phyloP scores from a whole-genome alignment of 345 rosid species.

The Stellera chamaejasme region DNA sequence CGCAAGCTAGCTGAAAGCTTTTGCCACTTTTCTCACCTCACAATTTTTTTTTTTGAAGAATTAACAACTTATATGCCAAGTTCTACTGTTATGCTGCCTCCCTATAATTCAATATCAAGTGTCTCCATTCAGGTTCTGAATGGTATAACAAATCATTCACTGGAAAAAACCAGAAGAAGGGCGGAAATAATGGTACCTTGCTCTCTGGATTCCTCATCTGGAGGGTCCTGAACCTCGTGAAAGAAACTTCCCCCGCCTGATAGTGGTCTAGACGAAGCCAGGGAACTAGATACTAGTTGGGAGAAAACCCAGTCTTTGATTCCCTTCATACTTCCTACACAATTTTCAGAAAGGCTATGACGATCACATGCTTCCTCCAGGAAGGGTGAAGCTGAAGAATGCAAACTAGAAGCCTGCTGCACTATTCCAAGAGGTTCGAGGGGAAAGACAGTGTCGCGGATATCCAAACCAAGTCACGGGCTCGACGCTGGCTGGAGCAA shows the following conservation, averaged over 20 bases:
- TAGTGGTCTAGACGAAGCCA: conserved; percentile 59
- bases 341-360: background rate
- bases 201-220: conserved; percentile 27
- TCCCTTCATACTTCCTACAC: conserved; percentile 54
- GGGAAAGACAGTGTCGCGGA: background rate
- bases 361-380: background rate
- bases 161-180: background rate
- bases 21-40: no score
- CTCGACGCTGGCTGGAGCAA: no score
- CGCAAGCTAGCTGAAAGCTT: no score
- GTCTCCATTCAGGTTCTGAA: no score
- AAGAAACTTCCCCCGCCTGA: conserved; percentile 40
- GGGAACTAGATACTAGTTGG: conserved; percentile 41
- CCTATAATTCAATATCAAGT: no score
- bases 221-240: conserved; percentile 19
- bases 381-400: background rate
- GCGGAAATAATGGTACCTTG: conserved; percentile 31
- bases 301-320: conserved; percentile 70
- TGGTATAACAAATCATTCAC: no score
- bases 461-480: no score
- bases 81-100: no score
- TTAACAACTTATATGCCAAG: no score
- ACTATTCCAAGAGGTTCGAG: no score
- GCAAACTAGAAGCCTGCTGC: no score
- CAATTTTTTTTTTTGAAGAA: no score